These are phyloP conservation scores for Heliosperma pusillum DNA, from an alignment of 148 eudicot genomes.

Conservation along the genomic window DNA sequence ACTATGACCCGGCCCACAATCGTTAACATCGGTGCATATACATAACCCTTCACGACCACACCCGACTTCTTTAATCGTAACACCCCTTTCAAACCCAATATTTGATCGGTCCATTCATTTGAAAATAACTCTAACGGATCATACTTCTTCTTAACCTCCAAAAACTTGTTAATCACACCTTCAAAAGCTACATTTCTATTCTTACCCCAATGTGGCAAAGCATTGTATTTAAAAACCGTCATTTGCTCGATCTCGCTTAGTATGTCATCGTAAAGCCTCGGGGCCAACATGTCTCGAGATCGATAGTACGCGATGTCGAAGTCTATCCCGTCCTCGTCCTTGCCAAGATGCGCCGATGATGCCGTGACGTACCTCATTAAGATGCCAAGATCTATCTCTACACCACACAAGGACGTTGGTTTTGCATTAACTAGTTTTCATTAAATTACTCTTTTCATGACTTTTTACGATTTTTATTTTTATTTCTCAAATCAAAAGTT, in stretches of 20 bases:
- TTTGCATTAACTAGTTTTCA: background rate
- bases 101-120: conserved; percentile 20
- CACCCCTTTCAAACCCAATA: background rate
- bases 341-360: conserved; percentile 11
- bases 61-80: background rate
- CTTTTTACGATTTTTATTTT: too few species aligned
- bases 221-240: conserved; percentile 7
- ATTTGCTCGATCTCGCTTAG: conserved; percentile 13
- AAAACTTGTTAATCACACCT: conserved; percentile 9
- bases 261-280: background rate
- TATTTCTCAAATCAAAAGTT: too few species aligned
- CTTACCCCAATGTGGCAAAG: conserved; percentile 19
- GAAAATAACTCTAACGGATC: conserved; percentile 11
- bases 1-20: conserved; percentile 7
- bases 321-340: conserved; percentile 16
- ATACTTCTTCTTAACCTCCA: conserved; percentile 6
- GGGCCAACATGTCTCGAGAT: background rate
- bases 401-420: conserved; percentile 1
- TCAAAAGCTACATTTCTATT: conserved; percentile 11
- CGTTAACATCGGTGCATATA: background rate
- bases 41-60: conserved; percentile 20
- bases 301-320: conserved; percentile 10
- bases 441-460: too few species aligned
- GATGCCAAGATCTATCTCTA: background rate
- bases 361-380: conserved; percentile 14